A percentile compares a stretch with the other conserved stretches of the same genome.
Evolutionary conservation across 2,329 filamentous ascomycete genomes (phyloP).

Genomic region (Fusarium acutatum): DNA sequence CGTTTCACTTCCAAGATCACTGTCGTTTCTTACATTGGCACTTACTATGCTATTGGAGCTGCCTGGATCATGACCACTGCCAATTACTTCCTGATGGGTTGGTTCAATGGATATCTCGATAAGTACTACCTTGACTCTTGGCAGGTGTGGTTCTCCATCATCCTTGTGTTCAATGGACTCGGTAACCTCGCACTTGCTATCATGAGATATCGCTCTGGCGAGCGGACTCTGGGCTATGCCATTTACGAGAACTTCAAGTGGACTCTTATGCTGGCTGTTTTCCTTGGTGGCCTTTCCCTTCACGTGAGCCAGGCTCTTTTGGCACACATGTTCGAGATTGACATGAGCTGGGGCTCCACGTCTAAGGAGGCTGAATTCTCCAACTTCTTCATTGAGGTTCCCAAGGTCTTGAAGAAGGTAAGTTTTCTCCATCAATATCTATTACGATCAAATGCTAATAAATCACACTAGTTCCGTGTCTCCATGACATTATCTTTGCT

Average conservation of each 20-base stretch:
- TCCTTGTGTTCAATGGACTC: conserved; percentile 79
- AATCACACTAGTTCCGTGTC: conserved; percentile 69
- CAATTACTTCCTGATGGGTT: conserved; percentile 81
- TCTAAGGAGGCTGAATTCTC: conserved; percentile 83
- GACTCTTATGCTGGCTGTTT: conserved; percentile 78
- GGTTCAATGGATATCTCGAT: conserved; percentile 80
- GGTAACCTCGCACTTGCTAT: conserved; percentile 77
- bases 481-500: conserved; percentile 69
- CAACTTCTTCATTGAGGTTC: conserved; percentile 86
- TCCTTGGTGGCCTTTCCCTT: conserved; percentile 82
- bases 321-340: conserved; percentile 83
- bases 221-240: conserved; percentile 66
- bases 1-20: conserved; percentile 80
- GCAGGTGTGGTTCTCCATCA: conserved; percentile 82
- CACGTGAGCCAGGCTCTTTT: conserved; percentile 84
- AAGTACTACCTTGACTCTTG: conserved; percentile 83
- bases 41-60: conserved; percentile 81
- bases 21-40: conserved; percentile 79
- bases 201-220: conserved; percentile 76
- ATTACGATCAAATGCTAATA: conserved; percentile 39
- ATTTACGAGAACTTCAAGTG: conserved; percentile 75
- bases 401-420: conserved; percentile 79
- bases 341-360: conserved; percentile 88
- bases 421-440: conserved; percentile 54
- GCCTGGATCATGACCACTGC: conserved; percentile 77